phyloP scores from a whole-genome alignment of 1,284 basidiomycete genomes.

The Pseudozyma flocculosa region DNA sequence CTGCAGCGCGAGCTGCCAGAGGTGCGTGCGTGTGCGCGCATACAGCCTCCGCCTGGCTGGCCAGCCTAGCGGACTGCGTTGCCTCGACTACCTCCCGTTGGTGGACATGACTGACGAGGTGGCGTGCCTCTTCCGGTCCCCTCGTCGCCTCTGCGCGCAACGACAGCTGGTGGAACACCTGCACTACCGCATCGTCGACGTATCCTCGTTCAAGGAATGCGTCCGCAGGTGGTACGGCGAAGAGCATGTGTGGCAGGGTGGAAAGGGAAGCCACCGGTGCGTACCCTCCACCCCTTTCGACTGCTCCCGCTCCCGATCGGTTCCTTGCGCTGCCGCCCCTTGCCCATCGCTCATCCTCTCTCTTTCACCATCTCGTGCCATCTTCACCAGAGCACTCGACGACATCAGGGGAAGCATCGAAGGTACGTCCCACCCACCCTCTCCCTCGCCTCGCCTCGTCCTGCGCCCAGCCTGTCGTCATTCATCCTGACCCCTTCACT shows the following conservation, averaged over 20 bases:
- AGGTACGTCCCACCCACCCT: slow-evolving; percentile 18
- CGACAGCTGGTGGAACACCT: slow-evolving; percentile 57
- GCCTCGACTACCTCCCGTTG: too few species aligned
- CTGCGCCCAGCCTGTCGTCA: too few species aligned
- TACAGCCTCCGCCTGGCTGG: neutral
- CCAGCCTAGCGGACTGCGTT: too few species aligned
- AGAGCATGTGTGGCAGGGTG: slow-evolving; percentile 42
- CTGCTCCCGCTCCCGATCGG: too few species aligned
- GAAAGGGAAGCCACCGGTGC: slow-evolving; percentile 50
- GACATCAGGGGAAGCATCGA: slow-evolving; percentile 74
- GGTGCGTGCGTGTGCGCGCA: slow-evolving; percentile 35
- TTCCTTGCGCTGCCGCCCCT: too few species aligned
- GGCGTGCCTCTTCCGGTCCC: too few species aligned
- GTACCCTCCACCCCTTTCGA: slow-evolving; percentile 15
- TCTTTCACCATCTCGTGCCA: too few species aligned
- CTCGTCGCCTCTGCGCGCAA: too few species aligned
- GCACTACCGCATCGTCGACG: slow-evolving; percentile 64
- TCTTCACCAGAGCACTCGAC: slow-evolving; percentile 74
- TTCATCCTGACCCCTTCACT: too few species aligned
- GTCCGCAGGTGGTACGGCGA: slow-evolving; percentile 73
- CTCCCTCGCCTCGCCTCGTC: neutral
- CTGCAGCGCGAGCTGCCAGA: slow-evolving; percentile 74
- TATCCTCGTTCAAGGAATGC: slow-evolving; percentile 73
- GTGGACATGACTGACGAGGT: too few species aligned
- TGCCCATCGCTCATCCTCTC: too few species aligned